These are phyloP conservation scores for Phialophora tarda DNA, from an alignment of 2,329 filamentous ascomycete species.

Conservation along the genomic window DNA sequence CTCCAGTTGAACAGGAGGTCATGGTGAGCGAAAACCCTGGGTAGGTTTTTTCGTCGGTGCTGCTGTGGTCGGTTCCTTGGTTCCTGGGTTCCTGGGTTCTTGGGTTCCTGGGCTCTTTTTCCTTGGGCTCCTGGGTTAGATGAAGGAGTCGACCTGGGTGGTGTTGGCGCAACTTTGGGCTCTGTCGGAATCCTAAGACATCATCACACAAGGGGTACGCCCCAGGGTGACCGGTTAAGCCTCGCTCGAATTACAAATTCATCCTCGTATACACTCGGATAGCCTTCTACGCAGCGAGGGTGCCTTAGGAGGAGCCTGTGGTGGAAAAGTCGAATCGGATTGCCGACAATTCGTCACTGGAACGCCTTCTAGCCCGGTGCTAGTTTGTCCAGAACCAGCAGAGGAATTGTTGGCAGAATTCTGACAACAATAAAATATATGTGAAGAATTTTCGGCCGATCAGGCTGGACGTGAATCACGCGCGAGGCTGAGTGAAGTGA, in stretches of 20 bases:
- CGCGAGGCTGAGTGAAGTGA: background rate
- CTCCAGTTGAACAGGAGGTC: constrained; percentile 2
- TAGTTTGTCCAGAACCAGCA: constrained; percentile 2
- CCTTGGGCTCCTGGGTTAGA: background rate
- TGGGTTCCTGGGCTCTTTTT: background rate
- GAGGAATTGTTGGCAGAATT: constrained; percentile 3
- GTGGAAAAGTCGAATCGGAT: background rate
- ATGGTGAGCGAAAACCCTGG: constrained; percentile 6
- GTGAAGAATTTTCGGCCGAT: background rate
- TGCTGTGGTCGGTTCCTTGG: background rate
- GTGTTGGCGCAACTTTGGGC: background rate
- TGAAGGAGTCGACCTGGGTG: background rate
- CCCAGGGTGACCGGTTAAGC: background rate
- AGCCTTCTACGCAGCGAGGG: background rate
- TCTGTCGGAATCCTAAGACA: background rate
- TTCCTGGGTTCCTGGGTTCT: background rate
- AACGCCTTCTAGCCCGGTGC: constrained; percentile 1
- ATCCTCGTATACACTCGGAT: constrained; percentile 1
- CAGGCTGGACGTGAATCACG: background rate
- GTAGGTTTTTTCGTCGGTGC: background rate
- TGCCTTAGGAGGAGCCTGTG: background rate
- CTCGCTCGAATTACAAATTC: constrained; percentile 1
- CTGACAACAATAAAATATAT: background rate
- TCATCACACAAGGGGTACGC: background rate
- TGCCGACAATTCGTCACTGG: background rate